Evolutionary conservation across 805 yeast species (phyloP), one percentile per base, ranked within the genome.

Genomic region (Wickerhamiella siamensis): DNA sequence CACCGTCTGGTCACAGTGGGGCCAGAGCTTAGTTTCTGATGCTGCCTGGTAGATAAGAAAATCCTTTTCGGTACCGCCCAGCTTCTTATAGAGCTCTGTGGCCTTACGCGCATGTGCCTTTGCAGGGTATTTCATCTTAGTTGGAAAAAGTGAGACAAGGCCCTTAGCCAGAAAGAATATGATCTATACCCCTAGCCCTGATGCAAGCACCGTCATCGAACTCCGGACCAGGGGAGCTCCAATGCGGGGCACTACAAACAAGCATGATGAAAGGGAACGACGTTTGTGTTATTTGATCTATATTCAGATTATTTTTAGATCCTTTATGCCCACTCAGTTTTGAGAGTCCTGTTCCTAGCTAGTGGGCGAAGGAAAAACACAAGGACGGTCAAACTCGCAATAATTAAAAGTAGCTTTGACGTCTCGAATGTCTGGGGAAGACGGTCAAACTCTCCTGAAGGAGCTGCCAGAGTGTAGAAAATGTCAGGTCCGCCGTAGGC

Each of bases 371-470:
- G 15, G 15, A 49, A 29, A 4, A 42, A 8, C 5, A 42, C 42
- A 2, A 38, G 37, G n/a, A 46, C 36, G 4, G 36, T 44, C 37
- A 87, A 63, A 0, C 69, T 64, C 0, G 61, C 58, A 2, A 87
- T 68, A 1, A 95, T 82, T 4, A 66, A 47, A 5, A 79, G 37
- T 35, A 88, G 68, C 50, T 75, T 78, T 12, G 64, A 55, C 53
- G 74, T 79, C 51, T 79, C 83, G 55, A 91, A 91, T 40, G 69
- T 66, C 24, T 68, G 62, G 20, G 77, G 72, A 57, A 88, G 67
- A 39, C 74, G 66, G 61, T 88, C 98, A 60, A 83, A 87, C 32
- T 83, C 82, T 34, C 73, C 72, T 0, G 95, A 83, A 0, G 97
- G 95, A 39, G 79, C 71, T 15, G 81, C 68, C 43, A 75, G 67